Percentiles rank a stretch among this genome's conserved stretches.
Conservation (phyloP, 176 grass and related monocot genomes). For the Carex pumila region DNA sequence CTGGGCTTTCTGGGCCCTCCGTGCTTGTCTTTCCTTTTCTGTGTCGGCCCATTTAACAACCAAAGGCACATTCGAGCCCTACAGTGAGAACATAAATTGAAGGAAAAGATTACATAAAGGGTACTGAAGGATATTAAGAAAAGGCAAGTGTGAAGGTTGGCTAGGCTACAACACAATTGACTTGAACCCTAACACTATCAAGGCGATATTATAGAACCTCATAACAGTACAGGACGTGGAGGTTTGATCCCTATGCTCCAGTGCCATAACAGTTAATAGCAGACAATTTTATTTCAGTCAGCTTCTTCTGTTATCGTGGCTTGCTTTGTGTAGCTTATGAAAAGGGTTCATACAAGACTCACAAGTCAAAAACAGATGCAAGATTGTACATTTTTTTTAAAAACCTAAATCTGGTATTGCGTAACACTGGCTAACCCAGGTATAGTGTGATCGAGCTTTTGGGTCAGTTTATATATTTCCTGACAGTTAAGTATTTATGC, state of each 20-base stretch:
- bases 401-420: not conserved
- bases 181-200: not conserved
- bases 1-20: constrained; percentile 94
- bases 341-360: not conserved
- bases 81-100: constrained; percentile 4
- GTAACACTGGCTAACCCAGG: not conserved
- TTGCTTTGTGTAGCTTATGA: not conserved
- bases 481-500: not conserved
- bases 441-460: not conserved
- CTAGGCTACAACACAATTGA: not conserved
- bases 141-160: not conserved
- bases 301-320: not conserved
- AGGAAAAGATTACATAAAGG: not conserved
- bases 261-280: not conserved
- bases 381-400: not conserved
- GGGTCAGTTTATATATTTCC: not conserved
- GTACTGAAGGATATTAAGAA: not conserved
- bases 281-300: constrained; percentile 3
- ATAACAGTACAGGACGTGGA: not conserved
- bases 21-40: constrained; percentile 94
- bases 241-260: not conserved
- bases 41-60: constrained; percentile 99
- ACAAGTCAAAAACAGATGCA: not conserved
- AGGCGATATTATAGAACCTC: too few species aligned
- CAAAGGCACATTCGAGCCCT: constrained; percentile 97